Percentiles rank a stretch among this genome's conserved stretches.
Conservation (phyloP, 768 basidiomycete species). For the Phlebiopsis flavidoalba region DNA sequence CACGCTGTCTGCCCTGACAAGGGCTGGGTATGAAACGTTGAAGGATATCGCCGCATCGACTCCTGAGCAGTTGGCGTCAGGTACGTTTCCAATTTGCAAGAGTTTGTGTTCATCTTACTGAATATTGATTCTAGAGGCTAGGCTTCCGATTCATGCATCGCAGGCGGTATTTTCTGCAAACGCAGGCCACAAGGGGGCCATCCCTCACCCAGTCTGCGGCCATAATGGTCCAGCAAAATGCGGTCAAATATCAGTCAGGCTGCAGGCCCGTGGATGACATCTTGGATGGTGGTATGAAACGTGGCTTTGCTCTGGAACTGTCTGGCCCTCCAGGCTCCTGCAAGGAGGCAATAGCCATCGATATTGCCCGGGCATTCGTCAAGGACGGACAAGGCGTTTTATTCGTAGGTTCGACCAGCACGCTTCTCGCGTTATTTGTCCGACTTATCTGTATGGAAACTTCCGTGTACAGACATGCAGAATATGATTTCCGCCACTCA, state of each 20-base stretch:
- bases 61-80: slow-evolving; percentile 44
- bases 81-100: slow-evolving; percentile 25
- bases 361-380: slow-evolving; percentile 44
- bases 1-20: slow-evolving; percentile 37
- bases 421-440: background rate
- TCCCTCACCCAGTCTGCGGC: slow-evolving; percentile 56
- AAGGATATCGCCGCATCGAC: slow-evolving; percentile 43
- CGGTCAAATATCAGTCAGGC: slow-evolving; percentile 32
- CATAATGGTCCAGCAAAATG: slow-evolving; percentile 28
- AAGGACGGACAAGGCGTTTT: slow-evolving; percentile 47
- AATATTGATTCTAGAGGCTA: slow-evolving; percentile 38
- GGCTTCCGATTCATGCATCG: slow-evolving; percentile 39
- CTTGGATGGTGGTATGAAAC: slow-evolving; percentile 57
- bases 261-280: slow-evolving; percentile 52
- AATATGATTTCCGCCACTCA: slow-evolving; percentile 37
- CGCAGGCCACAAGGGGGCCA: slow-evolving; percentile 26
- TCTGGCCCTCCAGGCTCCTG: slow-evolving; percentile 72
- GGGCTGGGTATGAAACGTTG: slow-evolving; percentile 53
- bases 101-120: background rate
- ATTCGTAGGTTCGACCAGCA: slow-evolving; percentile 50
- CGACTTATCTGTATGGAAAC: background rate
- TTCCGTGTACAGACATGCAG: slow-evolving; percentile 36
- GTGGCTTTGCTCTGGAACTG: slow-evolving; percentile 63
- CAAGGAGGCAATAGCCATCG: slow-evolving; percentile 51
- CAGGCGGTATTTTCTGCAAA: slow-evolving; percentile 40